Evolutionary conservation across 2,329 filamentous ascomycete genomes (phyloP).

Genomic region (Exophiala sp.): DNA sequence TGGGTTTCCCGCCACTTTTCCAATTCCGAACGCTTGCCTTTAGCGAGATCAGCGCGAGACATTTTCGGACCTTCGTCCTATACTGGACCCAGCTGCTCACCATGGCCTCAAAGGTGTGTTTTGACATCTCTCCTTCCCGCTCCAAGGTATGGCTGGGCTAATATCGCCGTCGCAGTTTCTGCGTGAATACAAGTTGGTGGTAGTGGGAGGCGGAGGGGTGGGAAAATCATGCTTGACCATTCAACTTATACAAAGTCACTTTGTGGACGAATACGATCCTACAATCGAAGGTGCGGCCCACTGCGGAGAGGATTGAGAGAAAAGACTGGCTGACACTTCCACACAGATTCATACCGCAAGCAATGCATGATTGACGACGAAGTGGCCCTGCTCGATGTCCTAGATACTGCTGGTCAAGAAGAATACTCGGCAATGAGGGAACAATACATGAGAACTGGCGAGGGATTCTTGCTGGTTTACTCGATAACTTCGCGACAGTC

Average conservation of each 20-base stretch:
- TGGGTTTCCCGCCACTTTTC: conserved; percentile 10
- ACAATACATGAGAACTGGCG: conserved; percentile 98
- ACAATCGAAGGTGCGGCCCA: conserved; percentile 76
- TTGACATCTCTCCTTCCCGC: conserved; percentile 12
- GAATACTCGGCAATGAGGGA: conserved; percentile 99
- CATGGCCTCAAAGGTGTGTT: conserved; percentile 40
- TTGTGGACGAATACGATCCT: conserved; percentile 98
- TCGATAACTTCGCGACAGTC: conserved; percentile 96
- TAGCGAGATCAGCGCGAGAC: conserved; percentile 17
- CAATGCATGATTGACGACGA: conserved; percentile 99
- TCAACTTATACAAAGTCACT: conserved; percentile 90
- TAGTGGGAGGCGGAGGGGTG: conserved; percentile 95
- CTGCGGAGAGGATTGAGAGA: not conserved
- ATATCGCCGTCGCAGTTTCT: conserved; percentile 56
- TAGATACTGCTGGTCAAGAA: conserved; percentile 97
- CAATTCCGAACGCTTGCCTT: conserved; percentile 16
- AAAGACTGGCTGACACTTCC: conserved; percentile 6
- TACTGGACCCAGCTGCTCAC: conserved; percentile 7
- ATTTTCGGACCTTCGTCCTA: not conserved
- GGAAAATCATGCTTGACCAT: conserved; percentile 99
- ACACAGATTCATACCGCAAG: conserved; percentile 94
- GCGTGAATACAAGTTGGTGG: conserved; percentile 91
- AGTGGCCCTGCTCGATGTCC: conserved; percentile 91
- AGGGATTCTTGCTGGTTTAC: conserved; percentile 96
- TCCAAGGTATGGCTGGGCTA: conserved; percentile 33